Conservation (phyloP, 2,329 filamentous ascomycete genomes). For the Mycosphaerella sp. region DNA sequence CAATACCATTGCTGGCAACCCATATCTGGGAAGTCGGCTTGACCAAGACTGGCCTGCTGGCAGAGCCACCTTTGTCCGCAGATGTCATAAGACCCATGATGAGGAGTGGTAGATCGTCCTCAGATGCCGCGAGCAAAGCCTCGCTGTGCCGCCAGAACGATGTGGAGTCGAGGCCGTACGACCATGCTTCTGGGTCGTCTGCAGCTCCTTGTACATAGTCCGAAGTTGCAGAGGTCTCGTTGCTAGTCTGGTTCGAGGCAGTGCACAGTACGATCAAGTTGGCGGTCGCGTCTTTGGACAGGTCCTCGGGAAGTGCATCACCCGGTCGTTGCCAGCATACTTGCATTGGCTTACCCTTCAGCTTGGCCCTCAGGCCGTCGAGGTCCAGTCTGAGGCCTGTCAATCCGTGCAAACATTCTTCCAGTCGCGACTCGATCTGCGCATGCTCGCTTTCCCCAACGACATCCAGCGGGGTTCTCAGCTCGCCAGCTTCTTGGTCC, state of each 20-base stretch:
- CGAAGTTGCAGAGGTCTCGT: constrained; percentile 58
- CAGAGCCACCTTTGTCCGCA: constrained; percentile 6
- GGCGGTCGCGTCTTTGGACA: constrained; percentile 34
- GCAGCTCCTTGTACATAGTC: constrained; percentile 91
- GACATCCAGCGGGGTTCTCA: constrained; percentile 66
- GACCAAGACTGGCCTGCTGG: constrained; percentile 36
- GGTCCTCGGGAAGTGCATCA: constrained; percentile 42
- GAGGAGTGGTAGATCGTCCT: constrained; percentile 55
- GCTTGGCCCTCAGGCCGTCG: constrained; percentile 46
- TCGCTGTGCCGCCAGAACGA: constrained; percentile 72
- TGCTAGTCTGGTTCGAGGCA: constrained; percentile 67
- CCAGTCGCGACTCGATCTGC: constrained; percentile 65
- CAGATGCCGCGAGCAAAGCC: constrained; percentile 55
- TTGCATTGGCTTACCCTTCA: constrained; percentile 63
- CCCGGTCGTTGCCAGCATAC: constrained; percentile 76
- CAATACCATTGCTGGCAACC: constrained; percentile 38
- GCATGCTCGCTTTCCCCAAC: constrained; percentile 69
- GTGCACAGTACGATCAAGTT: constrained; percentile 79
- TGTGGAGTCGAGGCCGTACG: constrained; percentile 66
- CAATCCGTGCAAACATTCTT: constrained; percentile 49
- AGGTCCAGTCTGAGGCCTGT: constrained; percentile 58
- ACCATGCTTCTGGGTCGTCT: constrained; percentile 94
- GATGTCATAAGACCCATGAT: constrained; percentile 43
- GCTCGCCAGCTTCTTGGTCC: constrained; percentile 41
- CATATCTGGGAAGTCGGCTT: constrained; percentile 39